These are phyloP conservation scores for Psidium guajava DNA, from an alignment of 345 rosid species.

Conservation along the genomic window DNA sequence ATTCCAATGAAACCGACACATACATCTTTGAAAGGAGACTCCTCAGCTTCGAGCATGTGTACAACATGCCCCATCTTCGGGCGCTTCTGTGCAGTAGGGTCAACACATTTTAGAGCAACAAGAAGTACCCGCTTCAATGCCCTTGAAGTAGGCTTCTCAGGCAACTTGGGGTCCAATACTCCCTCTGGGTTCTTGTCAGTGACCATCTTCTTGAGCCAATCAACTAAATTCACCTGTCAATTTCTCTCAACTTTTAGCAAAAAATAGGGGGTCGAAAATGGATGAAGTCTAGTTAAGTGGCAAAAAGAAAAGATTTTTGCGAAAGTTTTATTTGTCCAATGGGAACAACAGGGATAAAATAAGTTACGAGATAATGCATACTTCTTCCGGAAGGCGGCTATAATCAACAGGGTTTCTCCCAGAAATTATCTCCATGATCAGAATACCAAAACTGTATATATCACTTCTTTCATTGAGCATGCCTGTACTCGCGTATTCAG, in stretches of 20 bases:
- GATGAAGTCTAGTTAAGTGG: neutral
- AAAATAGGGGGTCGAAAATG: neutral
- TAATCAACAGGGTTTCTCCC: slow-evolving; percentile 94
- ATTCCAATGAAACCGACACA: neutral
- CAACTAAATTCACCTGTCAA: slow-evolving; percentile 71
- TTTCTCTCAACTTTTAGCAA: neutral
- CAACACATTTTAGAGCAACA: slow-evolving; percentile 87
- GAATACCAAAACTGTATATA: slow-evolving; percentile 75
- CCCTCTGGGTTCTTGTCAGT: slow-evolving; percentile 65
- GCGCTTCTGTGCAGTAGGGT: slow-evolving; percentile 47
- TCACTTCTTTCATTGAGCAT: slow-evolving; percentile 79
- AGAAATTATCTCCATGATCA: slow-evolving; percentile 78
- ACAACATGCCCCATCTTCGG: slow-evolving; percentile 64
- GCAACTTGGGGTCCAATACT: slow-evolving; percentile 75
- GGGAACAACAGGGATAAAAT: neutral
- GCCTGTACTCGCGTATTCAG: slow-evolving; percentile 93
- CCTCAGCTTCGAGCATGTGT: slow-evolving; percentile 94
- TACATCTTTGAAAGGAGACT: slow-evolving; percentile 58
- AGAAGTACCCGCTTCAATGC: slow-evolving; percentile 70
- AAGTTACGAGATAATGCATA: neutral
- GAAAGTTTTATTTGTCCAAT: neutral
- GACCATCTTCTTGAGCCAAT: slow-evolving; percentile 91
- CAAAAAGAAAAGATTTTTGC: neutral
- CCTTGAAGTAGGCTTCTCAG: slow-evolving; percentile 62
- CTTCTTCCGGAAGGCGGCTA: slow-evolving; percentile 83